Evolutionary conservation across 2,329 filamentous ascomycete genomes (phyloP).

Genomic region (Sarocladium brachiariae): DNA sequence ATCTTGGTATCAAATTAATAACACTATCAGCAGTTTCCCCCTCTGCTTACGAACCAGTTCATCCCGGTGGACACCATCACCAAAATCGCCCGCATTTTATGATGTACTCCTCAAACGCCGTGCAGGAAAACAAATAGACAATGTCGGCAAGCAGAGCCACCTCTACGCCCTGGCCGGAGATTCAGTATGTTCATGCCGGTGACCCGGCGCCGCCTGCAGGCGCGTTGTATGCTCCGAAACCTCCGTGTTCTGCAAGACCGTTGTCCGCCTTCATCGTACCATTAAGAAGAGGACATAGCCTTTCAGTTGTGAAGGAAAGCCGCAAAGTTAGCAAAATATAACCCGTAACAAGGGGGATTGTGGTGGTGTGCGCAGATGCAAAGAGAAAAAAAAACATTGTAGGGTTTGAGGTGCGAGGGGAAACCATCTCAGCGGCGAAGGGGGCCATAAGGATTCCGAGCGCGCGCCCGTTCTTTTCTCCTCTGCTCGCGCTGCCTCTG

Average conservation of each 20-base stretch:
- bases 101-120: background rate
- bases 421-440: background rate
- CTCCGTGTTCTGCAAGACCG: slow-evolving; percentile 47
- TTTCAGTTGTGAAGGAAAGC: slow-evolving; percentile 29
- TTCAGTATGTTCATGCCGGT: slow-evolving; percentile 3
- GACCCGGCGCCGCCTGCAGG: slow-evolving; percentile 7
- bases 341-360: too few species aligned
- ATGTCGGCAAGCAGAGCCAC: background rate
- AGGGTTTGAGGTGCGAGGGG: background rate
- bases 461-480: background rate
- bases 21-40: too few species aligned
- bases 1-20: slow-evolving; percentile 7
- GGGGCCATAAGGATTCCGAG: background rate
- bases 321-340: slow-evolving; percentile 11
- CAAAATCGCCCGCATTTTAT: background rate
- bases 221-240: slow-evolving; percentile 50
- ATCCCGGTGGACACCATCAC: background rate
- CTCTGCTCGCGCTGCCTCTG: background rate
- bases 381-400: background rate
- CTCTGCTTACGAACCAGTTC: too few species aligned
- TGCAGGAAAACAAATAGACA: background rate
- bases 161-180: too few species aligned
- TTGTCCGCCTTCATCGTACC: slow-evolving; percentile 65
- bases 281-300: slow-evolving; percentile 78
- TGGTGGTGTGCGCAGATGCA: background rate